These are phyloP conservation scores for Quaeritorhiza haematococci DNA, from an alignment of 371 early-diverging fungal genomes.

Conservation along the genomic window DNA sequence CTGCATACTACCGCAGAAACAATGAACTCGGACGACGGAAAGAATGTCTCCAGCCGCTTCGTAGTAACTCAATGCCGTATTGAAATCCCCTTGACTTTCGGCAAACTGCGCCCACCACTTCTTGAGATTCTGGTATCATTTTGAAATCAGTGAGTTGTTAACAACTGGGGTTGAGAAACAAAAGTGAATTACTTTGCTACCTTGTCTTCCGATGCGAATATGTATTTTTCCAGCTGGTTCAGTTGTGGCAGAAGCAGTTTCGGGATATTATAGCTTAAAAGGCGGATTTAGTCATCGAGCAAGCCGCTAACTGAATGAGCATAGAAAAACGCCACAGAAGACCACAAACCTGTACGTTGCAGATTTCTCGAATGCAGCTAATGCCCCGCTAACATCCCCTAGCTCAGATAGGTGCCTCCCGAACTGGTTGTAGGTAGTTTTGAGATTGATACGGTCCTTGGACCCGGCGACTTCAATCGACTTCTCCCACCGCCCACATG, in stretches of 20 bases:
- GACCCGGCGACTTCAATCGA: conserved; percentile 35
- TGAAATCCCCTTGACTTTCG: conserved; percentile 32
- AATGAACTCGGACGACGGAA: conserved; percentile 38
- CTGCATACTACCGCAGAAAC: conserved; percentile 33
- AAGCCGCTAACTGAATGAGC: too few relatives aligned
- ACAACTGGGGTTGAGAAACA: neutral
- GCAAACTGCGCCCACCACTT: conserved; percentile 49
- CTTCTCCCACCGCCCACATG: conserved; percentile 36
- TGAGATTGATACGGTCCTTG: conserved; percentile 34
- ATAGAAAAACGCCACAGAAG: neutral
- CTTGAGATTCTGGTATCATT: conserved; percentile 20
- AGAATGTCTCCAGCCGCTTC: conserved; percentile 29
- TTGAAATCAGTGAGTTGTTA: too few relatives aligned
- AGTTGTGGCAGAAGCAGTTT: conserved; percentile 20
- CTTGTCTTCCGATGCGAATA: conserved; percentile 21
- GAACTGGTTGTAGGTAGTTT: conserved; percentile 38
- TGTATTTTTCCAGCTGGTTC: conserved; percentile 32
- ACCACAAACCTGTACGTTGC: conserved; percentile 3
- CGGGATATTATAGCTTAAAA: conserved; percentile 34
- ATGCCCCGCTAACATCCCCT: conserved; percentile 36
- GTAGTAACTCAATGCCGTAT: conserved; percentile 36
- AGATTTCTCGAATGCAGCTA: conserved; percentile 46
- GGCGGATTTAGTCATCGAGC: too few relatives aligned
- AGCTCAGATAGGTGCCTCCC: conserved; percentile 34
- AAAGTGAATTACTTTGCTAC: conserved; percentile 2